Evolutionary conservation across 192 early-diverging fungal species (phyloP), one percentile per base, ranked within the genome.

Genomic region (Phlyctochytrium planicorne): DNA sequence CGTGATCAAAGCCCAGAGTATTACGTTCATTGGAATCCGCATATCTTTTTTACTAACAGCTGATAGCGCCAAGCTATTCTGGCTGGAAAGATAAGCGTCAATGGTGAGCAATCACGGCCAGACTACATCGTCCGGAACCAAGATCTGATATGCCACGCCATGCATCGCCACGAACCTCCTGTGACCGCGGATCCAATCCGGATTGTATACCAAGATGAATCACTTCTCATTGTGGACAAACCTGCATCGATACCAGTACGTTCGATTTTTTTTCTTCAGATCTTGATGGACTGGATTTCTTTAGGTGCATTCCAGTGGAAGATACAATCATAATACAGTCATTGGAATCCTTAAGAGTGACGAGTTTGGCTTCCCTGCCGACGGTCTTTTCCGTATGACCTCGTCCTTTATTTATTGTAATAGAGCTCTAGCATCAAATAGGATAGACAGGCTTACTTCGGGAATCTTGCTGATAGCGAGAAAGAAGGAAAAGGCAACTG

Each of bases 131-230:
- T 97, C 40, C 77, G 86, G 25, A 93, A 93, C 71, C 81, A 82
- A 33, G 95, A 98, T 63, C 61, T 93, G 3, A 80, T 98, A 35
- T 81, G 80, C 3, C 94, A 96, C 69, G 75, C 82, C 20, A 90
- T 92, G 30, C 97, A 98, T 78, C 88, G 97, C 0, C 97, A 98
- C 74, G 97, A 98, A 75, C 97, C 97, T 2, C 94, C 95, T 10
- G 89, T 96, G 0, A 85, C 89, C 1, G 81, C 80, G 17, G 52
- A 78, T n/a, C 47, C 40, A 27, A 79, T 96, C 33, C 74, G 78
- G 4, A 84, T 98, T 14, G 84, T 97, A 0, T 52, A 76, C 30
- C 56, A 79, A 17, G 70, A 83, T 30, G 84, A 87, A 12, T 79
- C 90, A 29, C 80, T 89, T n/a, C 79, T 95, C 62, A 85, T 96